phyloP scores from a whole-genome alignment of 2,329 filamentous ascomycete genomes.

The Penicillium olsonii region DNA sequence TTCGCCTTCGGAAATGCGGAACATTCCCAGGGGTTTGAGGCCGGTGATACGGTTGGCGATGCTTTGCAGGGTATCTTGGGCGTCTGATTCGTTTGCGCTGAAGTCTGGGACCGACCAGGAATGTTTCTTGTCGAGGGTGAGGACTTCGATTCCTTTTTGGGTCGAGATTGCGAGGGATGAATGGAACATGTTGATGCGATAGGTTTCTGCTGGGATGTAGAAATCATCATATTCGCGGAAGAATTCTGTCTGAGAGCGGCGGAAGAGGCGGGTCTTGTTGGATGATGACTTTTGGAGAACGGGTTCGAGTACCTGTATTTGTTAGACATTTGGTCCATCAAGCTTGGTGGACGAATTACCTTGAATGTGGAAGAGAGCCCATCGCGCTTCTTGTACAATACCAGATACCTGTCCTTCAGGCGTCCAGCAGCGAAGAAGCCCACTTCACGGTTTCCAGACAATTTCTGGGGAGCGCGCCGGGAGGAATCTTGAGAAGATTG shows the following conservation, averaged over 20 bases:
- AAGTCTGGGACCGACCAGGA: constrained; percentile 92
- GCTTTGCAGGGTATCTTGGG: constrained; percentile 67
- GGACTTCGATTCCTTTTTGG: constrained; percentile 87
- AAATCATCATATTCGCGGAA: constrained; percentile 99
- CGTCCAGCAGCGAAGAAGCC: constrained; percentile 94
- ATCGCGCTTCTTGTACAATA: constrained; percentile 97
- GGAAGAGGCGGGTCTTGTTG: constrained; percentile 71
- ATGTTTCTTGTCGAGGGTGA: constrained; percentile 96
- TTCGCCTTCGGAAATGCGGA: constrained; percentile 86
- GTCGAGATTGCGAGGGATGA: constrained; percentile 90
- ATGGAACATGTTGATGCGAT: constrained; percentile 93
- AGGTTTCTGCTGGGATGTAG: constrained; percentile 94
- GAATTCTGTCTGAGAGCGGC: constrained; percentile 79
- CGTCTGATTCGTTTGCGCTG: constrained; percentile 55
- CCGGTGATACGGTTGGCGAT: constrained; percentile 82
- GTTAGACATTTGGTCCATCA: background rate
- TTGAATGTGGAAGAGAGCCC: constrained; percentile 90
- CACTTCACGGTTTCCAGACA: constrained; percentile 84
- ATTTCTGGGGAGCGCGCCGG: constrained; percentile 84
- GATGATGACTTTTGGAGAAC: constrained; percentile 91
- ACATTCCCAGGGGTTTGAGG: constrained; percentile 91
- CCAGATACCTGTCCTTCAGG: constrained; percentile 93
- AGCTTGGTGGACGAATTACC: constrained; percentile 24
- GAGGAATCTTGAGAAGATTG: constrained; percentile 66
- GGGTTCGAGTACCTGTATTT: constrained; percentile 76